phyloP scores from a whole-genome alignment of 2,329 filamentous ascomycete species.

The Mollisia scopiformis region DNA sequence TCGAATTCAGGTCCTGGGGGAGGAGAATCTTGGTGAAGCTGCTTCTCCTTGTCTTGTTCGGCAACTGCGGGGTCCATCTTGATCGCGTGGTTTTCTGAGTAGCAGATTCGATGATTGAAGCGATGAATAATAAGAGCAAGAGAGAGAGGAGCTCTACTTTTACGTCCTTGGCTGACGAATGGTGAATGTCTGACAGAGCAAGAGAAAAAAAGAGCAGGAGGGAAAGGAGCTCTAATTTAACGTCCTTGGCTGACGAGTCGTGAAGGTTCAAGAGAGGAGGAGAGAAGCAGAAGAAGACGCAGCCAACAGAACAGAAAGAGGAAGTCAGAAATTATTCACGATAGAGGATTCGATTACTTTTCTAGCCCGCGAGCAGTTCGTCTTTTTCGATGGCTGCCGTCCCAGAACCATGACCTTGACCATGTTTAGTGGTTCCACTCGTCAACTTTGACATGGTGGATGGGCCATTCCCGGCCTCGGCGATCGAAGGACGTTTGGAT shows the following conservation, averaged over 20 bases:
- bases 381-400: neutral
- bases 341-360: neutral
- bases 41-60: slow-evolving; percentile 9
- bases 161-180: neutral
- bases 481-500: neutral
- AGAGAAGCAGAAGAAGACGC: neutral
- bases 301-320: neutral
- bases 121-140: neutral
- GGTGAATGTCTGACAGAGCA: neutral
- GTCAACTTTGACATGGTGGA: neutral
- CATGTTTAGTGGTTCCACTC: slow-evolving; percentile 2
- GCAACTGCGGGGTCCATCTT: neutral
- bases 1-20: slow-evolving; percentile 14
- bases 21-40: neutral
- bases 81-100: neutral
- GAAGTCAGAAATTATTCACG: neutral
- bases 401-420: no score
- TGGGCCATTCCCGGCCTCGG: neutral
- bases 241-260: neutral
- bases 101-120: neutral
- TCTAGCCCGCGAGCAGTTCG: neutral
- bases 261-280: neutral
- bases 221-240: neutral
- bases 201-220: neutral
- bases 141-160: neutral